Evolutionary conservation across 352 stramenopile species (phyloP).

Genomic region (Pelagophyceae sp.): DNA sequence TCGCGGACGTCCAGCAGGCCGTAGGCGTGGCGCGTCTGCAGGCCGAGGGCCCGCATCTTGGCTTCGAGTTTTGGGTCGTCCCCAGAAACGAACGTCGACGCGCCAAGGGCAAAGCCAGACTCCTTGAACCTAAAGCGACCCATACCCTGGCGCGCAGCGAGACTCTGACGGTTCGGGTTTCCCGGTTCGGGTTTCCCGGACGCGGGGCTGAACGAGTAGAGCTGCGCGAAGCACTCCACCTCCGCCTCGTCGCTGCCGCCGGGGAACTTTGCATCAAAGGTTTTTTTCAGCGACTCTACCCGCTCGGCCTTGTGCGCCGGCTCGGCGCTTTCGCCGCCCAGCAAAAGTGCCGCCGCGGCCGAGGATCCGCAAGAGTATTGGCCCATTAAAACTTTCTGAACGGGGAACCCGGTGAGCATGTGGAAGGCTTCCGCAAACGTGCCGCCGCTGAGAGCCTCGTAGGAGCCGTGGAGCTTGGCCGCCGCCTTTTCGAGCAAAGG

Average conservation of each 20-base stretch:
- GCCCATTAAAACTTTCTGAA: constrained; percentile 46
- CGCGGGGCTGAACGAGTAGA: constrained; percentile 4
- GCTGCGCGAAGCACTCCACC: constrained; percentile 4
- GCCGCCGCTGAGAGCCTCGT: constrained; percentile 48
- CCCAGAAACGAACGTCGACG: constrained; percentile 7
- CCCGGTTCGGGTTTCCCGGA: no score
- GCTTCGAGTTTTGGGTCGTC: background rate
- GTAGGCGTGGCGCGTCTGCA: constrained; percentile 73
- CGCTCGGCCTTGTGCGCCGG: no score
- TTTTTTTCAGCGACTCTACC: no score
- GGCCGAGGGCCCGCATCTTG: constrained; percentile 11
- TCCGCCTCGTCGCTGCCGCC: background rate
- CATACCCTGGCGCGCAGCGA: no score
- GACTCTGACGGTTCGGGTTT: no score
- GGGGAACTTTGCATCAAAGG: no score
- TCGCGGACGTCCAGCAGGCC: constrained; percentile 53
- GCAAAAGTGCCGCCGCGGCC: no score
- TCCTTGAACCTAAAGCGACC: no score
- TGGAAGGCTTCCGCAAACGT: constrained; percentile 53
- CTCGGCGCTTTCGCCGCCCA: no score
- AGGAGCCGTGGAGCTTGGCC: constrained; percentile 55
- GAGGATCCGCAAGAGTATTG: background rate
- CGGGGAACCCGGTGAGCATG: constrained; percentile 62
- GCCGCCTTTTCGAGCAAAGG: constrained; percentile 57
- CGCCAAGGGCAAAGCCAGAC: constrained; percentile 3